Conservation (phyloP, 2,329 filamentous ascomycete genomes). For the Ophiocordyceps camponoti-floridani region DNA sequence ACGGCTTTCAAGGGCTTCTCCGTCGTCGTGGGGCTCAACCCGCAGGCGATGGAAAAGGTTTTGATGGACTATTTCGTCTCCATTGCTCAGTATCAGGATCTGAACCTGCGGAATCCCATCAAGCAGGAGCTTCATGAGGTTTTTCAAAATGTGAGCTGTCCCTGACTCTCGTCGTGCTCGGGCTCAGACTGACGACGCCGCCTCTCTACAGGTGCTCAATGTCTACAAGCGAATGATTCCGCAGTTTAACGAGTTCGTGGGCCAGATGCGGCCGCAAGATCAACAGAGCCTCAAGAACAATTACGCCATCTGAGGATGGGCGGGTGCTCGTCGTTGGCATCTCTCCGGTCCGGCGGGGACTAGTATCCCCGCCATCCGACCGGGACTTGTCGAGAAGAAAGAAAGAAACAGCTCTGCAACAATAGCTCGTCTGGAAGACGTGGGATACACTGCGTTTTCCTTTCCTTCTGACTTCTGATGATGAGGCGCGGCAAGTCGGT, state of each 20-base stretch:
- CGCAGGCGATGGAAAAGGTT: constrained; percentile 77
- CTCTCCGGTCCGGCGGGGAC: background rate
- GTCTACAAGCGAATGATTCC: constrained; percentile 42
- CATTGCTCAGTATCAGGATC: constrained; percentile 61
- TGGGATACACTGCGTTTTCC: constrained; percentile 7
- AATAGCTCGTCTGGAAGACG: background rate
- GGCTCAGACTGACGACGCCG: too few relatives aligned
- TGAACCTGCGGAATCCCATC: constrained; percentile 38
- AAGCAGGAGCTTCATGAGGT: constrained; percentile 50
- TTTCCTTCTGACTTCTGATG: background rate
- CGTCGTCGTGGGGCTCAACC: constrained; percentile 67
- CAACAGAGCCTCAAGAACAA: constrained; percentile 28
- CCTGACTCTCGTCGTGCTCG: constrained; percentile 1
- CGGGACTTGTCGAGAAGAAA: too few relatives aligned
- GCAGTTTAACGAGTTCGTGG: constrained; percentile 36
- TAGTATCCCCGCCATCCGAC: too few relatives aligned
- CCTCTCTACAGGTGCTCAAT: constrained; percentile 24
- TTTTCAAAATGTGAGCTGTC: constrained; percentile 56
- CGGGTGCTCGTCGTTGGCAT: background rate
- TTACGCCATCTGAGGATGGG: constrained; percentile 22
- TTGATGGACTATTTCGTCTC: constrained; percentile 67
- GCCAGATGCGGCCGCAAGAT: constrained; percentile 29
- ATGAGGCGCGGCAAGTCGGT: background rate
- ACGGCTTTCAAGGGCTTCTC: constrained; percentile 87
- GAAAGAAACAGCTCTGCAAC: too few relatives aligned